These are phyloP conservation scores for Penicillium alfredii DNA, from an alignment of 495 filamentous ascomycete genomes.

Conservation along the genomic window DNA sequence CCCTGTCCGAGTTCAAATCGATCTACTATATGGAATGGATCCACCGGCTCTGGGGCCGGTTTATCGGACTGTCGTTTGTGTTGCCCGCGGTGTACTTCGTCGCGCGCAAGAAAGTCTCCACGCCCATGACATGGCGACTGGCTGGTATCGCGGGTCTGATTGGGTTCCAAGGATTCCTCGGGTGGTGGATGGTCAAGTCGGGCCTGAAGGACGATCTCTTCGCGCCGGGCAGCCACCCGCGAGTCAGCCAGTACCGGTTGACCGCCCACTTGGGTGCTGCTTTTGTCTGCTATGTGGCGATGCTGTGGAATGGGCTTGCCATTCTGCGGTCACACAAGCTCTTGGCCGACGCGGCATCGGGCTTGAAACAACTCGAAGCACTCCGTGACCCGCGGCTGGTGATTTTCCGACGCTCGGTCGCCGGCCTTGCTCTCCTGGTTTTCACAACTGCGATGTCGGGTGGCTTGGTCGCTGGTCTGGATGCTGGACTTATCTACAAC, in stretches of 20 bases:
- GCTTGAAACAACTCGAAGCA: slow-evolving; percentile 47
- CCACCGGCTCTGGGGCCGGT: slow-evolving; percentile 90
- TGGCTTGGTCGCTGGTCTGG: slow-evolving; percentile 86
- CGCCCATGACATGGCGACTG: slow-evolving; percentile 69
- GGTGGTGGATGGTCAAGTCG: slow-evolving; percentile 99
- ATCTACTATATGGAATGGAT: slow-evolving; percentile 99
- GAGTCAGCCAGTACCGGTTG: slow-evolving; percentile 90
- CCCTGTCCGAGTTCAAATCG: slow-evolving; percentile 84
- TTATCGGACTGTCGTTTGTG: slow-evolving; percentile 85
- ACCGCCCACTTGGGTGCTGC: slow-evolving; percentile 84
- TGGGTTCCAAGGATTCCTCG: slow-evolving; percentile 90
- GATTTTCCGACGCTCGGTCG: slow-evolving; percentile 66
- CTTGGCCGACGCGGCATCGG: slow-evolving; percentile 54
- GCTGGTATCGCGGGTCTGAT: slow-evolving; percentile 80
- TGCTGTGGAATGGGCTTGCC: slow-evolving; percentile 87
- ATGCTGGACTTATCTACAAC: slow-evolving; percentile 96
- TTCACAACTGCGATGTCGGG: slow-evolving; percentile 91
- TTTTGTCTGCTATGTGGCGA: slow-evolving; percentile 84
- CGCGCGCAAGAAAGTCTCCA: slow-evolving; percentile 69
- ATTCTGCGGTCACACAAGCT: slow-evolving; percentile 71
- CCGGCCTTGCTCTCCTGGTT: slow-evolving; percentile 66
- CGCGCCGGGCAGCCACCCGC: slow-evolving; percentile 78
- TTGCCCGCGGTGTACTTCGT: slow-evolving; percentile 86
- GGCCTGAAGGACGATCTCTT: slow-evolving; percentile 93
- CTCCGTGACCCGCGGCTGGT: slow-evolving; percentile 61